These are phyloP conservation scores for Colletotrichum gloeosporioides DNA, from an alignment of 2,329 filamentous ascomycete genomes.

Conservation along the genomic window DNA sequence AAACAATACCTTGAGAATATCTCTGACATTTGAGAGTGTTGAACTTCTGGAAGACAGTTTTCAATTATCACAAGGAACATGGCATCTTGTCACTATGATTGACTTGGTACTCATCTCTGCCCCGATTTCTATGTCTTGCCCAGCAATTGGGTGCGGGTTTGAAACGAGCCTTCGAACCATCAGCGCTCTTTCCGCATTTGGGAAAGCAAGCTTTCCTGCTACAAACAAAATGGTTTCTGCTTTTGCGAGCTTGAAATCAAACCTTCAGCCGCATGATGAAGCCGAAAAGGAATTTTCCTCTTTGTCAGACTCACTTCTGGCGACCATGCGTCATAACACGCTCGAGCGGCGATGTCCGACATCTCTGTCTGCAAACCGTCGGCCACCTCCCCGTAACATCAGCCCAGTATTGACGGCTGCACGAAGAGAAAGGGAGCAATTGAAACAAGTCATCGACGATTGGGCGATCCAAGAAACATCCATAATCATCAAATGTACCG, in stretches of 20 bases:
- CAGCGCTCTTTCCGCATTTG: not conserved
- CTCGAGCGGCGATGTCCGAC: no score
- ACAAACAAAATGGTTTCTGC: not conserved
- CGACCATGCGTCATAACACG: not conserved
- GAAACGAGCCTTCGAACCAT: not conserved
- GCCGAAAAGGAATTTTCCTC: not conserved
- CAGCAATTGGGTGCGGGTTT: not conserved
- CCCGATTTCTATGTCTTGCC: not conserved
- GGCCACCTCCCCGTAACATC: no score
- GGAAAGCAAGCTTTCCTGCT: not conserved
- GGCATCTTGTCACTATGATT: no score
- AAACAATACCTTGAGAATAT: no score
- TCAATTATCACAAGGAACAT: no score
- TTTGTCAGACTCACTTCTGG: not conserved
- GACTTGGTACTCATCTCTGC: not conserved
- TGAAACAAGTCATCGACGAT: not conserved
- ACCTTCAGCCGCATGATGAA: not conserved
- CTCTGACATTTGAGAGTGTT: no score
- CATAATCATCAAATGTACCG: not conserved
- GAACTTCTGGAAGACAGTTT: no score
- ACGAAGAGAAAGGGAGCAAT: rapidly evolving
- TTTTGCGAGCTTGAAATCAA: not conserved
- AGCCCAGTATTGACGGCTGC: not conserved
- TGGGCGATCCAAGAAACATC: not conserved
- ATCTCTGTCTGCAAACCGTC: no score